Evolutionary conservation across 1,284 basidiomycete genomes (phyloP).

Genomic region (Ustilago hordei): DNA sequence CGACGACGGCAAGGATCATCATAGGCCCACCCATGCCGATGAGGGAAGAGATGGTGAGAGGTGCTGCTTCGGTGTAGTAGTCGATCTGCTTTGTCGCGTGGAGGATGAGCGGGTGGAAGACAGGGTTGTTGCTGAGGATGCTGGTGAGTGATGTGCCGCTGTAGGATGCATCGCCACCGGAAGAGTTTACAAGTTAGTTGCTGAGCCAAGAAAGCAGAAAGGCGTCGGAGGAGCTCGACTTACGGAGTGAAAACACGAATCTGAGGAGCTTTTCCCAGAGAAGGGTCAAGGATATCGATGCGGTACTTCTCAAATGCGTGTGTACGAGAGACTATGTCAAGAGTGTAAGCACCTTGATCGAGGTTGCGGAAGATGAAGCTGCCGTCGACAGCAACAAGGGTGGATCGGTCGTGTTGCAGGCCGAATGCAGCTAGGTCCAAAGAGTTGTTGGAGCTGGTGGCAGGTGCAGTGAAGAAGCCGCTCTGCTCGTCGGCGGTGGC

Average conservation of each 20-base stretch:
- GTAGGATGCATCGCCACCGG: not conserved
- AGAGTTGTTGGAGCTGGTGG: not conserved
- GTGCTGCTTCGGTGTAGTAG: slow-evolving; percentile 45
- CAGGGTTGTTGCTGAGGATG: slow-evolving; percentile 29
- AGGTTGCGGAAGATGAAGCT: slow-evolving; percentile 54
- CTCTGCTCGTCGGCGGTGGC: not conserved
- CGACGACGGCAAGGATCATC: slow-evolving; percentile 45
- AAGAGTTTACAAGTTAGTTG: not conserved
- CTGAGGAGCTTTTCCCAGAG: slow-evolving; percentile 34
- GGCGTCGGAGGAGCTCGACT: slow-evolving; percentile 9
- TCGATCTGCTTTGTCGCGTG: slow-evolving; percentile 44
- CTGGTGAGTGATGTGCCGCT: slow-evolving; percentile 45
- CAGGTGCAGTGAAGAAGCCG: not conserved
- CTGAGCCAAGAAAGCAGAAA: not conserved
- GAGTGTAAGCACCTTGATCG: slow-evolving; percentile 46
- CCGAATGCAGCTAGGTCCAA: slow-evolving; percentile 27
- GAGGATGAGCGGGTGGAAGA: slow-evolving; percentile 47
- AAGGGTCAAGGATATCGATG: slow-evolving; percentile 37
- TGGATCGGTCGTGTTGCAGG: slow-evolving; percentile 38
- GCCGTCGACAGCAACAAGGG: slow-evolving; percentile 44
- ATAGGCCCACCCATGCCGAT: slow-evolving; percentile 50
- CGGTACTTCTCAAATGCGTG: slow-evolving; percentile 49
- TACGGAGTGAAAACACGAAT: slow-evolving; percentile 48
- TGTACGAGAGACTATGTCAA: slow-evolving; percentile 38
- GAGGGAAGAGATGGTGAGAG: slow-evolving; percentile 40